Base-by-base conservation (phyloP, 2,329 filamentous ascomycete genomes). In the Colletotrichum sp. region DNA sequence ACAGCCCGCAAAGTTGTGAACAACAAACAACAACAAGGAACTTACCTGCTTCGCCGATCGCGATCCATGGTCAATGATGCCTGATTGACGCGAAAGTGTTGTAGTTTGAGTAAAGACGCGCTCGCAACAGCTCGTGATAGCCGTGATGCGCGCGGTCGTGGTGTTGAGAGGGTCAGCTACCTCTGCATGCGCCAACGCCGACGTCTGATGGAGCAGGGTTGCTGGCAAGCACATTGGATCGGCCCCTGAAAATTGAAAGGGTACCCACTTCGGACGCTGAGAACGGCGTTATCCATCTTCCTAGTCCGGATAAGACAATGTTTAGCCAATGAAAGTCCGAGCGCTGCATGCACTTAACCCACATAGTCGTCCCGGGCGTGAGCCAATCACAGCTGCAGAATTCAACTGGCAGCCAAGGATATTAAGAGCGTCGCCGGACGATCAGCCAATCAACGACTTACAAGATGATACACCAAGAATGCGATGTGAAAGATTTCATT, bases 31-130 rank as follows among this genome's bases (percentile, higher is more conserved):
- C 18, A 34, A 44, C 39, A 44, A 36, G 9, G 7, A 4, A 76
- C 82, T 81, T 77, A 86, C 85, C 84, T 84, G 66, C 84, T 81
- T 69, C 81, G 81, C 65, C 84, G 83, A 75, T 86, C 84, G 68
- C 84, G 84, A 75, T 85, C 83, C 84, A 85, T 85, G 13, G 44
- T 78, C 72, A 66, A 67, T 71, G 24, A 22, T 71, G 22, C 39
- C 22, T 68, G 28, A 60, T 44, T 48, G 63, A 55, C 57, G 57
- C 68, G 22, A 22, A n/a, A 18, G 24, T 22, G 4, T 24, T 26
- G 36, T 26, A 48, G n/a, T 69, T n/a, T 36, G 48, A 24, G 26
- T 24, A n/a, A 39, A 10, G 26, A 18, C 36, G 59, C 28, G 34
- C 39, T 70, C 32, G 59, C 57, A 13, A 28, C 55, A 59, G 36